Conservation (phyloP, 2,329 filamentous ascomycete species). For the Botrytis hyacinthi region DNA sequence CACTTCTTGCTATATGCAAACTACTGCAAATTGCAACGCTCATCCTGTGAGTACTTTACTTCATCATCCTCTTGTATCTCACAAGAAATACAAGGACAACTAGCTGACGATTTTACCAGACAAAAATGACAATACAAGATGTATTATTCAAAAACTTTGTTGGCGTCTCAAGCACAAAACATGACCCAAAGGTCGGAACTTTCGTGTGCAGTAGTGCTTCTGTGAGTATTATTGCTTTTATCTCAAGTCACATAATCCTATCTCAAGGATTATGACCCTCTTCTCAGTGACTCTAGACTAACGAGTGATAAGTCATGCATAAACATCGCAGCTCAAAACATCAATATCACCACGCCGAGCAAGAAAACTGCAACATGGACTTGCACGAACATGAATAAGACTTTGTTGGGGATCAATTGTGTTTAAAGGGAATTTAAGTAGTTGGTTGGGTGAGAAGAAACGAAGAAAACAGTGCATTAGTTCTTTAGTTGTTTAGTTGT, state of each 20-base stretch:
- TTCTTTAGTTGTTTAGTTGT: not conserved
- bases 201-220: conserved; percentile 47
- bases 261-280: not conserved
- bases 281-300: not conserved
- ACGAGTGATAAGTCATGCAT: conserved; percentile 28
- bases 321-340: conserved; percentile 48
- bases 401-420: conserved; percentile 14
- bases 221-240: conserved; percentile 27
- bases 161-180: conserved; percentile 46
- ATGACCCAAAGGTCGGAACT: conserved; percentile 45
- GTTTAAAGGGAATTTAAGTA: not conserved
- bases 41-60: conserved; percentile 45
- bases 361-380: conserved; percentile 43
- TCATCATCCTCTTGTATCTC: conserved; percentile 25
- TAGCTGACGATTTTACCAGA: conserved; percentile 41
- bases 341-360: conserved; percentile 47
- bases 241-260: not conserved
- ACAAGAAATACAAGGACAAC: conserved; percentile 40
- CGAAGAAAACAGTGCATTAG: not conserved
- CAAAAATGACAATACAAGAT: conserved; percentile 50
- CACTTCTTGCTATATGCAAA: conserved; percentile 59
- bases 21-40: conserved; percentile 57
- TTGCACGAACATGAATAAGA: conserved; percentile 44
- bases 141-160: conserved; percentile 45
- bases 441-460: no score